Conservation (phyloP, 306 rosid genomes). For the Citrullus mucosospermus region DNA sequence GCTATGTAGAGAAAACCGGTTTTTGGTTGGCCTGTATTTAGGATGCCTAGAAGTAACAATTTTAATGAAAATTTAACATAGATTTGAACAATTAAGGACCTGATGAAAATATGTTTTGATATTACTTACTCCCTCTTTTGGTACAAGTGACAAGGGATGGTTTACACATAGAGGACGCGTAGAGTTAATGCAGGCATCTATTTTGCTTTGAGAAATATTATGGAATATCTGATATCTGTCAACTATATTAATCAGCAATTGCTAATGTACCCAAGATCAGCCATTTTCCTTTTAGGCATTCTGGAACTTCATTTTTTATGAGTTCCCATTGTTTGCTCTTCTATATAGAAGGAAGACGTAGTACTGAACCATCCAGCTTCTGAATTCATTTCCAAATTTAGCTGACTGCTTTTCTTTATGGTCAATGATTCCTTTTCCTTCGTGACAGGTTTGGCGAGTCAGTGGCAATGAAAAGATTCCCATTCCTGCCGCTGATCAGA, state of each 20-base stretch:
- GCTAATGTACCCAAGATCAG: neutral
- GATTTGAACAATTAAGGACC: neutral
- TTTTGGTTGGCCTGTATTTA: neutral
- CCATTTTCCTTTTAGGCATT: neutral
- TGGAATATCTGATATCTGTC: neutral
- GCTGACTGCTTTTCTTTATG: slow-evolving; percentile 10
- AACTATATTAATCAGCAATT: neutral
- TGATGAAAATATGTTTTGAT: neutral
- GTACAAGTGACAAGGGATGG: neutral
- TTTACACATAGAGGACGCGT: neutral
- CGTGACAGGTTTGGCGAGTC: slow-evolving; percentile 80
- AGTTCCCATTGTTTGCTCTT: neutral
- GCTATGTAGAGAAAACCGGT: neutral
- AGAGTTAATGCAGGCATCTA: neutral
- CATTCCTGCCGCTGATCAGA: slow-evolving; percentile 67
- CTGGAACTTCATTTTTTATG: neutral
- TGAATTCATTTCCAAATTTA: neutral
- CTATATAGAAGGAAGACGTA: neutral
- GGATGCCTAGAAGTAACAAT: neutral
- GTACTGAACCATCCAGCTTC: neutral
- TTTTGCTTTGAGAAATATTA: neutral
- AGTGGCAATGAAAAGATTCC: slow-evolving; percentile 64
- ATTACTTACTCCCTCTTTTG: neutral
- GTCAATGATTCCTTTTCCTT: slow-evolving; percentile 20
- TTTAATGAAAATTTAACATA: neutral